Evolutionary conservation across 768 basidiomycete genomes (phyloP).

Genomic region (Pulveroboletus frians): DNA sequence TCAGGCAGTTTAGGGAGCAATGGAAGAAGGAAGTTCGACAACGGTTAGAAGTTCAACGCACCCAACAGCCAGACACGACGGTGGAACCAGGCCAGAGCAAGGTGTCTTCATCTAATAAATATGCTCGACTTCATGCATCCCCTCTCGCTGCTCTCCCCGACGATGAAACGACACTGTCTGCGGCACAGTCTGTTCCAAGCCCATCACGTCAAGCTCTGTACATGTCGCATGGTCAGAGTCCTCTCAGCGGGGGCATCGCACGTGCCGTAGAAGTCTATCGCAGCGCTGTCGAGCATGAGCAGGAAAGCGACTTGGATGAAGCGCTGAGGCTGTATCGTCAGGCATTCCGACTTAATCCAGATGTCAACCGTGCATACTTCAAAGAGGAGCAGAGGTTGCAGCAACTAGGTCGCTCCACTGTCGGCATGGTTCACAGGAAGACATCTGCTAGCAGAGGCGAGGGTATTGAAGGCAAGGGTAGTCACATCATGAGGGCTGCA

Average conservation of each 20-base stretch:
- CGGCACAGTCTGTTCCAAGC: slow-evolving; percentile 10
- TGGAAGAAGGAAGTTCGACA: slow-evolving; percentile 65
- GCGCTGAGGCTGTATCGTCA: slow-evolving; percentile 73
- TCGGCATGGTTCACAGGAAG: slow-evolving; percentile 55
- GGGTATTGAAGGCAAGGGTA: slow-evolving; percentile 60
- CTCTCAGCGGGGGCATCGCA: slow-evolving; percentile 34
- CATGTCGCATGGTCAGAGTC: slow-evolving; percentile 24
- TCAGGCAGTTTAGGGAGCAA: slow-evolving; percentile 62
- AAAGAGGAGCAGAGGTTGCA: slow-evolving; percentile 42
- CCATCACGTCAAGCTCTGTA: slow-evolving; percentile 12
- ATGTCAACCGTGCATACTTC: slow-evolving; percentile 70
- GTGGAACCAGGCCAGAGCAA: neutral
- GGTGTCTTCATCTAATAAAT: slow-evolving; percentile 6
- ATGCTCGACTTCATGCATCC: slow-evolving; percentile 1
- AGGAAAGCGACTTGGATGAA: slow-evolving; percentile 66
- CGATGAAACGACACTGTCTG: slow-evolving; percentile 7
- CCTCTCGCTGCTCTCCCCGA: neutral
- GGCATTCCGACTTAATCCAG: slow-evolving; percentile 71
- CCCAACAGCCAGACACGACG: slow-evolving; percentile 1
- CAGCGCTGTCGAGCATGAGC: slow-evolving; percentile 68
- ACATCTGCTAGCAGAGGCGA: slow-evolving; percentile 71
- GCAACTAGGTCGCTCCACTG: slow-evolving; percentile 4
- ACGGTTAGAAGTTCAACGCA: slow-evolving; percentile 20
- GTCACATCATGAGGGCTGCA: slow-evolving; percentile 62
- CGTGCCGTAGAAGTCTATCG: slow-evolving; percentile 64